Percentiles rank a stretch among this genome's conserved stretches.
Conservation (phyloP, 208 protist genomes). For the Trypanosoma mega region DNA sequence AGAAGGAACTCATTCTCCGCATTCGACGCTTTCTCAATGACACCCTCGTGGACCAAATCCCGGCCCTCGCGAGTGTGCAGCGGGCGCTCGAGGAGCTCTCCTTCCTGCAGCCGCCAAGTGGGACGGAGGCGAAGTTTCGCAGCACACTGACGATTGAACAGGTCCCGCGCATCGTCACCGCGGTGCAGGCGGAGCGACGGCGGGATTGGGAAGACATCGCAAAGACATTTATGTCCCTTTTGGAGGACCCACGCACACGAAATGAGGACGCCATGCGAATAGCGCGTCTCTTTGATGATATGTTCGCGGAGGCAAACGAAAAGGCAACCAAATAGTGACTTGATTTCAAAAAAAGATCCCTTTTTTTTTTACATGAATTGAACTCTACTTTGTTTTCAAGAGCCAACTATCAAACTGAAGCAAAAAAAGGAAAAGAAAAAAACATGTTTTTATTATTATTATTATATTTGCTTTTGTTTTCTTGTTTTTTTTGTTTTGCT, state of each 20-base stretch:
- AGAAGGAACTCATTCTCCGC: constrained; percentile 79
- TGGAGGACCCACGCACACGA: constrained; percentile 46
- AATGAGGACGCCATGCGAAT: constrained; percentile 73
- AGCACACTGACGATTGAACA: constrained; percentile 86
- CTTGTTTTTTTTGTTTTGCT: too few relatives aligned
- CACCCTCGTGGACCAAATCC: constrained; percentile 89
- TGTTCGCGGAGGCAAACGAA: constrained; percentile 44
- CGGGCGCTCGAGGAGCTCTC: constrained; percentile 89
- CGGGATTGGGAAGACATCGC: constrained; percentile 18
- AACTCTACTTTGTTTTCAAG: too few relatives aligned
- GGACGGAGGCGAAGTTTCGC: constrained; percentile 88
- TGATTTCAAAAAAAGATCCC: too few relatives aligned
- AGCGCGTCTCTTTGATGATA: constrained; percentile 72
- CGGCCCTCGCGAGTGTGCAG: constrained; percentile 77
- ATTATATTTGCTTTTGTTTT: too few relatives aligned
- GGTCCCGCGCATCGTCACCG: constrained; percentile 74
- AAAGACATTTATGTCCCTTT: constrained; percentile 14
- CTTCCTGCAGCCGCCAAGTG: constrained; percentile 83
- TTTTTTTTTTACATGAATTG: too few relatives aligned
- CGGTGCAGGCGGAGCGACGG: constrained; percentile 34
- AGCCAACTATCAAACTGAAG: too few relatives aligned
- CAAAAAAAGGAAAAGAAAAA: background rate
- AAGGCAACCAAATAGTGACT: too few relatives aligned
- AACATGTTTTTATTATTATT: too few relatives aligned
- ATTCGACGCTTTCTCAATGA: constrained; percentile 80